phyloP scores from a whole-genome alignment of 371 early-diverging fungal genomes.

The Rhizopus microsporus region DNA sequence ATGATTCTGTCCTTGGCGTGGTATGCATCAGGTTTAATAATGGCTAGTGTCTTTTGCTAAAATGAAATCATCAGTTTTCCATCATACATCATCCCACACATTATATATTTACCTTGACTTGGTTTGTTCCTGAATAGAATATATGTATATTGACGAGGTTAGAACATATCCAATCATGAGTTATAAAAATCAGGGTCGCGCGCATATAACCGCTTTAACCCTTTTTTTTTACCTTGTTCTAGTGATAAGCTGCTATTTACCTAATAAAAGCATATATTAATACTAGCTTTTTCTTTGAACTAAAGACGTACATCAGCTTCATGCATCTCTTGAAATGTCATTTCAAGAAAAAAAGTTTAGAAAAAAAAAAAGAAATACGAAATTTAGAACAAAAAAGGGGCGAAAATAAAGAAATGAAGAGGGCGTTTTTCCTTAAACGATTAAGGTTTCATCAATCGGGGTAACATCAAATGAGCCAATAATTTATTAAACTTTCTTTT shows the following conservation, averaged over 20 bases:
- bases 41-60: slow-evolving; percentile 28
- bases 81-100: not conserved
- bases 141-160: not conserved
- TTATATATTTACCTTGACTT: no score
- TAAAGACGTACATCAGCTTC: not conserved
- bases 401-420: no score
- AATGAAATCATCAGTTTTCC: not conserved
- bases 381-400: not conserved
- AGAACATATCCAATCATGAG: not conserved
- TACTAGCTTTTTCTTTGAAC: not conserved
- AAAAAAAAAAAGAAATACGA: slow-evolving; percentile 7
- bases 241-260: not conserved
- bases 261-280: not conserved
- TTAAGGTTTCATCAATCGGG: no score
- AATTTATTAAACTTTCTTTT: slow-evolving; percentile 14
- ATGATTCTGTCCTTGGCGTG: slow-evolving; percentile 57
- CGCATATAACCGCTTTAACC: not conserved
- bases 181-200: slow-evolving; percentile 1
- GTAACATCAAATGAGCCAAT: no score
- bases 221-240: not conserved
- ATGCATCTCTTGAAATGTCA: slow-evolving; percentile 1
- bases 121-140: no score
- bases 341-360: slow-evolving; percentile 12
- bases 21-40: slow-evolving; percentile 45
- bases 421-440: no score